Percentiles rank a stretch among this genome's conserved stretches.
Evolutionary conservation across 352 stramenopile genomes (phyloP).

Genomic region (Phytopythium aichiense): DNA sequence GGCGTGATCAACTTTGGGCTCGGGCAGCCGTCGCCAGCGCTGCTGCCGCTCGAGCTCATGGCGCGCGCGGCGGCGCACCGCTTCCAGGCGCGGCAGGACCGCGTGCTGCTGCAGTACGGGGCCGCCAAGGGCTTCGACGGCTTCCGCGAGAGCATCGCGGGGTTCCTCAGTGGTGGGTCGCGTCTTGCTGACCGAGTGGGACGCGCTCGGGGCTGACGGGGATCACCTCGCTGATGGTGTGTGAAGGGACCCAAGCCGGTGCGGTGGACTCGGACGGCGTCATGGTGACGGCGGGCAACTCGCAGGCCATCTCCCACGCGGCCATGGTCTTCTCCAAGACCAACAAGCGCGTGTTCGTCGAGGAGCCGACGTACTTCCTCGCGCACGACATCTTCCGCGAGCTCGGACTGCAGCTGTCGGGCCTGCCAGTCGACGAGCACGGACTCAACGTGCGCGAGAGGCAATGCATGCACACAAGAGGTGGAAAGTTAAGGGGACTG

Average conservation of each 20-base stretch:
- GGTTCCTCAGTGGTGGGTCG: constrained; percentile 42
- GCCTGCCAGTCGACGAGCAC: constrained; percentile 70
- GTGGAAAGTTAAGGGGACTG: background rate
- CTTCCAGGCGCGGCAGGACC: constrained; percentile 52
- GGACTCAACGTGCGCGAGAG: constrained; percentile 53
- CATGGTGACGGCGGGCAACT: constrained; percentile 90
- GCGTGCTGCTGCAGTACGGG: constrained; percentile 69
- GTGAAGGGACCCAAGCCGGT: constrained; percentile 17
- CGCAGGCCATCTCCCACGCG: constrained; percentile 87
- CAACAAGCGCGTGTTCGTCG: constrained; percentile 87
- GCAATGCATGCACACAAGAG: too few relatives aligned
- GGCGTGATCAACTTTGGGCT: constrained; percentile 82
- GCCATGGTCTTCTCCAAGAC: constrained; percentile 66
- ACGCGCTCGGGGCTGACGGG: too few relatives aligned
- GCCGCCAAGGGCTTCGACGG: constrained; percentile 58
- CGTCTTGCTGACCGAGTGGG: background rate
- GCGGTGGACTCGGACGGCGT: constrained; percentile 43
- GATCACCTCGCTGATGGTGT: background rate
- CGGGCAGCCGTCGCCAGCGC: constrained; percentile 72
- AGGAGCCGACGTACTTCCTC: constrained; percentile 93
- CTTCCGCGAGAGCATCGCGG: constrained; percentile 63
- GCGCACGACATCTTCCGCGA: constrained; percentile 90
- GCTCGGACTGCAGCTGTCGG: constrained; percentile 74
- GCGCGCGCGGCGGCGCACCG: constrained; percentile 36
- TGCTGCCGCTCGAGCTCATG: constrained; percentile 72